A percentile compares a stretch with the other conserved stretches of the same genome.
Evolutionary conservation across 2,329 filamentous ascomycete genomes (phyloP).

Genomic region (Pseudopyricularia javanii): DNA sequence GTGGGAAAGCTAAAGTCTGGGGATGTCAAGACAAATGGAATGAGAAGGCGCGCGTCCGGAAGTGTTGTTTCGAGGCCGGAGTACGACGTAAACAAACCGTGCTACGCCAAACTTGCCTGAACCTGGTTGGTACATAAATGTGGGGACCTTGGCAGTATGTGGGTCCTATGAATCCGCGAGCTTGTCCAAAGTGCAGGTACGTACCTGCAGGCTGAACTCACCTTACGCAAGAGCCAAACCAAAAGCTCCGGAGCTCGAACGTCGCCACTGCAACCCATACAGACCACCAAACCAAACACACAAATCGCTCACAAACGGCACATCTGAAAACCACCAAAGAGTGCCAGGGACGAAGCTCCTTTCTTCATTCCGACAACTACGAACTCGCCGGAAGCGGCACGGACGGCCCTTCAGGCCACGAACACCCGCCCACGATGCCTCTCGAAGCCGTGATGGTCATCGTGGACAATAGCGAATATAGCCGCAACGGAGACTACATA

Average conservation of each 20-base stretch:
- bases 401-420: constrained; percentile 9
- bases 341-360: neutral
- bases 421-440: constrained; percentile 59
- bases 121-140: neutral
- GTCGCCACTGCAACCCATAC: neutral
- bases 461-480: constrained; percentile 98
- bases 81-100: constrained; percentile 14
- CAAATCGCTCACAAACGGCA: neutral
- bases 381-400: neutral
- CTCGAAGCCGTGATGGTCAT: constrained; percentile 99
- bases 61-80: neutral
- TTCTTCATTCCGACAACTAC: neutral
- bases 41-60: neutral
- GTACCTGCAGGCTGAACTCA: constrained; percentile 10
- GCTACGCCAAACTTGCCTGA: neutral
- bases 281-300: neutral
- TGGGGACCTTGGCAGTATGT: neutral
- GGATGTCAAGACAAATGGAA: too few species aligned
- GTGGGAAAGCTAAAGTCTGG: too few species aligned
- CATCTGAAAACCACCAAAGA: neutral
- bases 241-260: neutral
- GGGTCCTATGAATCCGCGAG: neutral
- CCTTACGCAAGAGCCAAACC: constrained; percentile 7
- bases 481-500: constrained; percentile 86
- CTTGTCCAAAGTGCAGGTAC: neutral